Base-by-base conservation (phyloP, 2,329 filamentous ascomycete species). In the Cercospora sesami region DNA sequence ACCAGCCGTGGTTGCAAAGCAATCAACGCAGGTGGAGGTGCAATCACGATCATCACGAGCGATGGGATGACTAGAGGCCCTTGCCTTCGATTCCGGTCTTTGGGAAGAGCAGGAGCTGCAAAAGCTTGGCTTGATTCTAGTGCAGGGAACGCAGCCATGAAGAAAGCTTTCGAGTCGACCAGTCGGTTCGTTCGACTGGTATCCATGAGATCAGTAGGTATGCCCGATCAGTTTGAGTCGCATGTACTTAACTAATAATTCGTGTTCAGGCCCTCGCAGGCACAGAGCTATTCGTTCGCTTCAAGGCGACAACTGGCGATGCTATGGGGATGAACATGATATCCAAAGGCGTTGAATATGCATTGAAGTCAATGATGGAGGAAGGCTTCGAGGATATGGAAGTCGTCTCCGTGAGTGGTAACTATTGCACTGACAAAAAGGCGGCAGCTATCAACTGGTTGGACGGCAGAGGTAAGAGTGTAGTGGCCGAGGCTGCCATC, bases 251-350 rank as follows among this genome's bases (percentile, higher is more conserved):
- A 18, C 42, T 45, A 18, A 45, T n/a, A 18, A 6, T 9, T 18
- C 6, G 16, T 9, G 7, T 18, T 5, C 7, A 45, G 36, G 90
- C 94, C 1, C 86, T 99, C 66, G 95, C 95, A 5, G 95, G 95
- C 53, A 98, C 94, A 9, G 93, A 97, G 79, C 87, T 99, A 45
- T 99, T 96, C 79, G 94, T 98, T 71, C 92, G 95, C 26, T 99
- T 99, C 88, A 97, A 97, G 87, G 97, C 95, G 0, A 98, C 94
- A 1, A 99, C 95, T 7, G 95, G 95, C 75, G 95, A 99, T 78
- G 95, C 95, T 68, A 99, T 99, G 95, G 95, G 95, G 71, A 99
- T 99, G 95, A 99, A 99, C 86, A 99, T 99, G 95, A 99, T 99
- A 72, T 97, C 94, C 73, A 99, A 99, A 86, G 95, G 95, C 78